Conservation (phyloP, 345 rosid genomes). For the Euclidium syriacum region DNA sequence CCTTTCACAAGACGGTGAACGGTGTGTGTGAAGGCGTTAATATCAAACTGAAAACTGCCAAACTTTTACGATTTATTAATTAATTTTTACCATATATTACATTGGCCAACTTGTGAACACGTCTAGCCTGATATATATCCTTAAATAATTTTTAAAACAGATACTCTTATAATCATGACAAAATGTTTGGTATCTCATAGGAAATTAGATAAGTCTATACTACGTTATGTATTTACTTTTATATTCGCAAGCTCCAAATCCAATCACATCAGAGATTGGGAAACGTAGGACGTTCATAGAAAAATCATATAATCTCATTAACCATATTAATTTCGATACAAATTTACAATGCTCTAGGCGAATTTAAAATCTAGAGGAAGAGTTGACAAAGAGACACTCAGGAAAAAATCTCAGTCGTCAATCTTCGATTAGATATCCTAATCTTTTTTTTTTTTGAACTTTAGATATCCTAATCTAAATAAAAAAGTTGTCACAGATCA, state of each 20-base stretch:
- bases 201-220: no score
- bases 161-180: neutral
- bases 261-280: no score
- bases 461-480: no score
- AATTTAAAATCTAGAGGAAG: neutral
- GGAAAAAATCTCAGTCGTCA: neutral
- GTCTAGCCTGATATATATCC: neutral
- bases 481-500: neutral
- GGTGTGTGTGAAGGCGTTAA: no score
- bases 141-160: neutral
- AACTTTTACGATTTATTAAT: neutral
- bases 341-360: neutral
- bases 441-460: no score
- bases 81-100: neutral
- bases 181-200: neutral
- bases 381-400: neutral
- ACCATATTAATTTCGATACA: neutral
- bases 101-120: constrained; percentile 21
- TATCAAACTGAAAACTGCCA: neutral
- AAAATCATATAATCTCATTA: no score
- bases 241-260: no score
- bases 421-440: neutral
- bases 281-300: no score
- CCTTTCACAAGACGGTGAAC: no score
- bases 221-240: no score